Evolutionary conservation across 192 early-diverging fungal genomes (phyloP), one percentile per base, ranked within the genome.

Genomic region (Podila epigama): DNA sequence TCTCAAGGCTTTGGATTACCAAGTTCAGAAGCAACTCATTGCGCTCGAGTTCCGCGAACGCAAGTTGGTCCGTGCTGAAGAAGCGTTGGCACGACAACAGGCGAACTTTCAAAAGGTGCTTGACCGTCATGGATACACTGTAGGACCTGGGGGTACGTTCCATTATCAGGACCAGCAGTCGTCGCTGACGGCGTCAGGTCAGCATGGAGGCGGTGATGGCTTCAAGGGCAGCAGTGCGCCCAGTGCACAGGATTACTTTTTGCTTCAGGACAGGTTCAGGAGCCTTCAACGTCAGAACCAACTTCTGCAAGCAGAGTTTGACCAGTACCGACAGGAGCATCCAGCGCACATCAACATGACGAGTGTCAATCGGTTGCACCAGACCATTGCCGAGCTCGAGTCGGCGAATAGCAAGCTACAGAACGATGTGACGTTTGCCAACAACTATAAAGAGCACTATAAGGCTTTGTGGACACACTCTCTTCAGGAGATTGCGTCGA

Each of bases 371-470:
- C 6, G 20, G 16, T 34, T 77, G 34, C 73, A 77, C 33, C 65
- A 77, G 66, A 60, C 65, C 37, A 68, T 77, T 42, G 73, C 61
- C 20, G 73, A 77, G 50, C 60, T 77, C 44, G 73, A 77, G 48
- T 67, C 73, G 1, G 28, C 53, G 16, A 77, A 77, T 34, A 68
- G 66, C 66, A 77, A 77, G 56, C 48, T 77, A 48, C 67, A 68
- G 73, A 63, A 77, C 63, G 73, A 77, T 42, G 66, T 77, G 27
- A 77, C 73, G 15, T 77, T 77, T 58, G 65, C 73, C 41, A 77
- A 77, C 39, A 77, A 77, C 66, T 77, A 77, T 56, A 77, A 77
- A 61, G 73, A 77, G 50, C 73, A 77, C 50, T 77, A 77, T 37
- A 77, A 77, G 55, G 56, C 73, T 2, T 50, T 77, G 12, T 77